Base-by-base conservation (phyloP, 2,329 filamentous ascomycete genomes). In the Claviceps sp. region DNA sequence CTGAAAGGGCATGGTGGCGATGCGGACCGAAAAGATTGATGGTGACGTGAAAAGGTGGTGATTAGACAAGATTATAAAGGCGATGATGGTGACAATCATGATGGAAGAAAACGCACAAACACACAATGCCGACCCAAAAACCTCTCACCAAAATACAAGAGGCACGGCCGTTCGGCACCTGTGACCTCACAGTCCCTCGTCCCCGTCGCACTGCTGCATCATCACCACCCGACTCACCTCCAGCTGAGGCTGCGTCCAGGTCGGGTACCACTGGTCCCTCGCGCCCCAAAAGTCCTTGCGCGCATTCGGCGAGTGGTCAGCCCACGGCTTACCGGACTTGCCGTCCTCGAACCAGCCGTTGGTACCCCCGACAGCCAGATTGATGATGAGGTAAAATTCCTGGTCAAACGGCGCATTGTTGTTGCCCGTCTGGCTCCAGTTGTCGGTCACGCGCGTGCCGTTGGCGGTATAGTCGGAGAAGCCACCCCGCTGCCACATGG, bases 271-370 rank as follows among this genome's bases (percentile, higher is more conserved):
- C 30, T 70, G 57, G 51, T 80, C 70, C 47, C 76, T 75, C 0
- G 80, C 75, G 18, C 82, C 70, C 86, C 86, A 93, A 65, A 94
- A 94, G 62, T 91, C 86, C 60, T 77, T 79, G 66, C 75, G 79
- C 7, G 87, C 86, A 11, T 77, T 83, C 1, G 73, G 65, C 49
- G 79, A 83, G 16, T 65, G 70, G 63, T 93, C 84, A 36, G 88
- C 73, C 88, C 88, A 94, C 1, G 88, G 88, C 73, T 94, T 94
- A 36, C 75, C 77, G 43, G 74, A 75, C 58, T 76, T 71, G 20
- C 82, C 80, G 63, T 94, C 87, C 61, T 84, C 72, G 62, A 93
- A 94, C 87, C 87, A 94, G 40, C 87, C 87, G 58, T 89, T 90
- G 22, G 83, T 88, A 48, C 81, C 81, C 34, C 87, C 87, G 7